Evolutionary conservation across 345 rosid species (phyloP).

Genomic region (Gossypium thurberi): DNA sequence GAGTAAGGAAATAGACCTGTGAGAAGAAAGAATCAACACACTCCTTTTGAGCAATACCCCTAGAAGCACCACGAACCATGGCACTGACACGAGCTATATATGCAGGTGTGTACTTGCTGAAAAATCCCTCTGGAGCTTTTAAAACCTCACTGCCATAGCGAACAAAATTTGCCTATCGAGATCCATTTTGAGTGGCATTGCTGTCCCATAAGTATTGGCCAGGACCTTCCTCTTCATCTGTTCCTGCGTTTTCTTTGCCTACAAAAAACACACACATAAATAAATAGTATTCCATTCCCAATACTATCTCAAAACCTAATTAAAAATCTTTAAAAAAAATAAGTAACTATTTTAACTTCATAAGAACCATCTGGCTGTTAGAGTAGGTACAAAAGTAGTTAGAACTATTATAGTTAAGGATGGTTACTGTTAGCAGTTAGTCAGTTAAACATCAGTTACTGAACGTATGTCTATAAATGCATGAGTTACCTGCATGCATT

Average conservation of each 20-base stretch:
- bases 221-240: constrained; percentile 53
- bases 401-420: no score
- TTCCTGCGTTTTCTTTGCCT: constrained; percentile 54
- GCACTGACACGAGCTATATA: constrained; percentile 90
- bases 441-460: no score
- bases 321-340: background rate
- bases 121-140: constrained; percentile 87
- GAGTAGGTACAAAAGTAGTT: no score
- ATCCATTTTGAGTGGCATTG: constrained; percentile 86
- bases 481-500: no score
- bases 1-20: constrained; percentile 49
- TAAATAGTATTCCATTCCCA: background rate
- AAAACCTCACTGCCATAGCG: constrained; percentile 88
- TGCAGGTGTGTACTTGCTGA: constrained; percentile 78
- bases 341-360: background rate
- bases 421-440: no score
- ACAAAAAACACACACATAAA: background rate
- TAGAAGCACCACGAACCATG: constrained; percentile 91
- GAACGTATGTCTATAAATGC: no score
- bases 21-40: constrained; percentile 87
- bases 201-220: constrained; percentile 63
- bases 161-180: constrained; percentile 82
- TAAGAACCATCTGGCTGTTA: background rate
- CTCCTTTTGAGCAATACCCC: constrained; percentile 87
- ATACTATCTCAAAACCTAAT: background rate